phyloP scores from a whole-genome alignment of 2,329 filamentous ascomycete species.

The Neopestalotiopsis sp. region DNA sequence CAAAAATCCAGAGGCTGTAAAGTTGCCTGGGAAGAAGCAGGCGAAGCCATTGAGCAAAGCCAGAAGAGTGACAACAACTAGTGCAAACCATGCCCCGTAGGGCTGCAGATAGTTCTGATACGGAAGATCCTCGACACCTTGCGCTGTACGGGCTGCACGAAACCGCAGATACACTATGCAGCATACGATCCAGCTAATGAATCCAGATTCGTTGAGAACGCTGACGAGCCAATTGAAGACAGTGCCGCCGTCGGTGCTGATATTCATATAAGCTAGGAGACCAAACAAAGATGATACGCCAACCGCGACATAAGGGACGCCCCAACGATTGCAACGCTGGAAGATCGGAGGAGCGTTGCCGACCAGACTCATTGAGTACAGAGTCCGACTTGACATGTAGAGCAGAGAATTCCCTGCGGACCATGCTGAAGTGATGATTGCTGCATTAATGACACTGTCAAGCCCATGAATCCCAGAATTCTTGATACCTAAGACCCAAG shows the following conservation, averaged over 20 bases:
- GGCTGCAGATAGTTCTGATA: slow-evolving; percentile 60
- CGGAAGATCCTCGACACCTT: slow-evolving; percentile 49
- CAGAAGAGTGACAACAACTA: slow-evolving; percentile 56
- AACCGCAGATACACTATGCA: slow-evolving; percentile 63
- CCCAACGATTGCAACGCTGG: slow-evolving; percentile 47
- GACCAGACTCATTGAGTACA: slow-evolving; percentile 51
- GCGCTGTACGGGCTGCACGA: slow-evolving; percentile 49
- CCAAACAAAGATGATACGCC: slow-evolving; percentile 59
- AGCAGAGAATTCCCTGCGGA: slow-evolving; percentile 48
- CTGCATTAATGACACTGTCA: slow-evolving; percentile 39
- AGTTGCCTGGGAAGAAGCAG: slow-evolving; percentile 64
- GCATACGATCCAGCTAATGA: slow-evolving; percentile 58
- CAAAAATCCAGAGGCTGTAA: slow-evolving; percentile 59
- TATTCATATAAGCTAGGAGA: slow-evolving; percentile 67
- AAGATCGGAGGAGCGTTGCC: slow-evolving; percentile 52
- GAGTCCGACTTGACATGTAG: slow-evolving; percentile 48
- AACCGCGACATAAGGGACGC: slow-evolving; percentile 41
- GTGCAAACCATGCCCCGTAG: slow-evolving; percentile 57
- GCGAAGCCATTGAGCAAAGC: slow-evolving; percentile 66
- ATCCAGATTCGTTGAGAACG: slow-evolving; percentile 53
- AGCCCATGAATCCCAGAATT: slow-evolving; percentile 44
- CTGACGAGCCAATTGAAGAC: slow-evolving; percentile 67
- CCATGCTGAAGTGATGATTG: slow-evolving; percentile 42
- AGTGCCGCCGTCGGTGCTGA: slow-evolving; percentile 59
- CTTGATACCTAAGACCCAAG: slow-evolving; percentile 54